These are phyloP conservation scores for Shiraia bambusicola DNA, from an alignment of 2,329 filamentous ascomycete genomes.

Conservation along the genomic window DNA sequence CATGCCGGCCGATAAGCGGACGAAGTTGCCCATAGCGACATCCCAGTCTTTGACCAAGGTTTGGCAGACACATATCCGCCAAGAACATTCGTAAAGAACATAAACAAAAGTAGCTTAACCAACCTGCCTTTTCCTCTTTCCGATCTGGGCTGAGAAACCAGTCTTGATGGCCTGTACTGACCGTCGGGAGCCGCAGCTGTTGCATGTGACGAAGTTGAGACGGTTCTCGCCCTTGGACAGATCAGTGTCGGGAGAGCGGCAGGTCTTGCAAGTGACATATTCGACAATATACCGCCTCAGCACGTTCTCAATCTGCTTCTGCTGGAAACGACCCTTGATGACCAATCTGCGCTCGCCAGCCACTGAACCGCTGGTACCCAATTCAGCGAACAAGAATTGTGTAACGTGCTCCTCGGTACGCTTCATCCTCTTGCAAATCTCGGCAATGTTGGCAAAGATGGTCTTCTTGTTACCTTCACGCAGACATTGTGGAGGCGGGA, in stretches of 20 bases:
- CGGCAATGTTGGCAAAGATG: slow-evolving; percentile 97
- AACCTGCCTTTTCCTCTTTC: slow-evolving; percentile 95
- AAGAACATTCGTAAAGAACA: slow-evolving; percentile 23
- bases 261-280: slow-evolving; percentile 99
- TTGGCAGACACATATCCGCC: slow-evolving; percentile 9
- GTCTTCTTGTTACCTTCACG: slow-evolving; percentile 99
- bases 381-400: slow-evolving; percentile 93
- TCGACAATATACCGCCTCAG: slow-evolving; percentile 94
- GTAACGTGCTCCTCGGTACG: slow-evolving; percentile 96
- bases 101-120: slow-evolving; percentile 57
- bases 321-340: slow-evolving; percentile 99
- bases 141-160: slow-evolving; percentile 99
- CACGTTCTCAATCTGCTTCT: slow-evolving; percentile 98
- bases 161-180: slow-evolving; percentile 98
- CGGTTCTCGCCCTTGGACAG: slow-evolving; percentile 99
- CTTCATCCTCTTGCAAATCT: slow-evolving; percentile 99
- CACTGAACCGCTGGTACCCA: slow-evolving; percentile 95
- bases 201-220: slow-evolving; percentile 98
- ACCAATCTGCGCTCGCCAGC: slow-evolving; percentile 85
- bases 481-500: slow-evolving; percentile 95
- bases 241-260: slow-evolving; percentile 54
- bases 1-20: slow-evolving; percentile 1
- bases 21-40: not conserved
- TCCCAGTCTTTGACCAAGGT: not conserved
- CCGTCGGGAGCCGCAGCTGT: slow-evolving; percentile 66